A percentile compares a stretch with the other conserved stretches of the same genome.
Evolutionary conservation across 2,329 filamentous ascomycete genomes (phyloP).

Genomic region (Exophiala alcalophila): DNA sequence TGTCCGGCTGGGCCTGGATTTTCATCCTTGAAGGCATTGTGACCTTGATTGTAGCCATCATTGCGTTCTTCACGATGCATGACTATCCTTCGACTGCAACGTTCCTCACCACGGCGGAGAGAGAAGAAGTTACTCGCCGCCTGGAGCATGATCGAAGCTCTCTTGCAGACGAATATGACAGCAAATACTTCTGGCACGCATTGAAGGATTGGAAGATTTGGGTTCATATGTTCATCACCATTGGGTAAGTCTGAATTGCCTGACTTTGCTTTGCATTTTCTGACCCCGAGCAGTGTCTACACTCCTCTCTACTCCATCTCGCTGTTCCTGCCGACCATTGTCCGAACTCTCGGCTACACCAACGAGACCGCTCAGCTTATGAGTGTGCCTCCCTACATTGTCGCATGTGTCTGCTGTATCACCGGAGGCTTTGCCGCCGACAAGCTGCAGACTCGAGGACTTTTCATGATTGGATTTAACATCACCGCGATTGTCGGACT

Average conservation of each 20-base stretch:
- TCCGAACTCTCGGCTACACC: conserved; percentile 54
- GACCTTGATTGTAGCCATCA: conserved; percentile 42
- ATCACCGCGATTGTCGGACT: conserved; percentile 74
- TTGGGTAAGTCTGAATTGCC: conserved; percentile 24
- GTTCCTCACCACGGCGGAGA: conserved; percentile 48
- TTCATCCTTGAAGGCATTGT: conserved; percentile 46
- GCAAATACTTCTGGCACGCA: conserved; percentile 50
- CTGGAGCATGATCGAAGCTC: conserved; percentile 43
- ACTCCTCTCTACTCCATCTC: conserved; percentile 60
- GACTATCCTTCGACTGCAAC: conserved; percentile 50
- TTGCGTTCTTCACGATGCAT: conserved; percentile 48
- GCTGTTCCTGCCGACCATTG: conserved; percentile 58
- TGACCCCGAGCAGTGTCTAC: conserved; percentile 49
- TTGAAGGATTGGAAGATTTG: conserved; percentile 53
- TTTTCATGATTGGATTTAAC: conserved; percentile 68
- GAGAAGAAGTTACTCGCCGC: conserved; percentile 37
- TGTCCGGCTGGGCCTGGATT: conserved; percentile 43
- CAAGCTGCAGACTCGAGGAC: conserved; percentile 56
- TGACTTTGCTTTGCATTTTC: no score
- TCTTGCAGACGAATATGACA: conserved; percentile 41
- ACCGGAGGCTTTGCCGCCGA: conserved; percentile 61
- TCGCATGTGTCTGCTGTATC: conserved; percentile 56
- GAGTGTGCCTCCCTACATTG: conserved; percentile 65
- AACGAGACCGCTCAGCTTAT: conserved; percentile 61
- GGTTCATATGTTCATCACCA: conserved; percentile 34